These are phyloP conservation scores for Hypoxylon sp. DNA, from an alignment of 2,329 filamentous ascomycete genomes.

Conservation along the genomic window DNA sequence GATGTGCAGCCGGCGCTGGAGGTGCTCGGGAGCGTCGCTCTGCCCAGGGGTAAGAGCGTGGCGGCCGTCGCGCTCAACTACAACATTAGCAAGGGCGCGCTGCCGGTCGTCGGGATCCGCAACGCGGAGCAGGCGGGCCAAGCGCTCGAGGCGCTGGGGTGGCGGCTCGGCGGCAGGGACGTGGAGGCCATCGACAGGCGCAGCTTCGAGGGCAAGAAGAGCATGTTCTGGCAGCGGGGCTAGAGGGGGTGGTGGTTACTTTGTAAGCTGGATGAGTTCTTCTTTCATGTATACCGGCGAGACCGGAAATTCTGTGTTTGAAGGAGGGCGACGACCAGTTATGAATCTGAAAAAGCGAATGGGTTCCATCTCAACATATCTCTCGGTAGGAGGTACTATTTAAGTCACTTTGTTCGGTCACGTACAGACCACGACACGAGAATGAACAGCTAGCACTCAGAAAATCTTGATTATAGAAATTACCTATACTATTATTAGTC, in stretches of 20 bases:
- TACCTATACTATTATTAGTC: too few species aligned
- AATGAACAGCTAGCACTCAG: too few species aligned
- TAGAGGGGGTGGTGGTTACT: background rate
- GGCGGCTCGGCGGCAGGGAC: background rate
- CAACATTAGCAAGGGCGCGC: constrained; percentile 5
- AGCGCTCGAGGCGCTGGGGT: constrained; percentile 7
- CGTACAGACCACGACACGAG: too few species aligned
- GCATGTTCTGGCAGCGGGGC: background rate
- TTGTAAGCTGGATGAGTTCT: background rate
- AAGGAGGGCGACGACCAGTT: too few species aligned
- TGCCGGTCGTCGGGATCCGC: constrained; percentile 2
- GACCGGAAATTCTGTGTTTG: too few species aligned
- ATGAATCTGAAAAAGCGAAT: too few species aligned
- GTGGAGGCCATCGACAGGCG: background rate
- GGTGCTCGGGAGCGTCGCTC: too few species aligned
- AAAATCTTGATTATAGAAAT: too few species aligned
- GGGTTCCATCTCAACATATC: too few species aligned
- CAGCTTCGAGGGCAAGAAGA: constrained; percentile 2
- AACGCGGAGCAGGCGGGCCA: background rate
- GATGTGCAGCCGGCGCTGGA: too few species aligned
- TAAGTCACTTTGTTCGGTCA: too few species aligned
- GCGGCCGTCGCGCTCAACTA: constrained; percentile 8
- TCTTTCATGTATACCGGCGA: background rate
- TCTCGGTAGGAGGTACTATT: too few species aligned
- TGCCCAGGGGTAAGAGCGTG: background rate